Base-by-base conservation (phyloP, 208 protist genomes). In the Trypanosoma congolense region DNA sequence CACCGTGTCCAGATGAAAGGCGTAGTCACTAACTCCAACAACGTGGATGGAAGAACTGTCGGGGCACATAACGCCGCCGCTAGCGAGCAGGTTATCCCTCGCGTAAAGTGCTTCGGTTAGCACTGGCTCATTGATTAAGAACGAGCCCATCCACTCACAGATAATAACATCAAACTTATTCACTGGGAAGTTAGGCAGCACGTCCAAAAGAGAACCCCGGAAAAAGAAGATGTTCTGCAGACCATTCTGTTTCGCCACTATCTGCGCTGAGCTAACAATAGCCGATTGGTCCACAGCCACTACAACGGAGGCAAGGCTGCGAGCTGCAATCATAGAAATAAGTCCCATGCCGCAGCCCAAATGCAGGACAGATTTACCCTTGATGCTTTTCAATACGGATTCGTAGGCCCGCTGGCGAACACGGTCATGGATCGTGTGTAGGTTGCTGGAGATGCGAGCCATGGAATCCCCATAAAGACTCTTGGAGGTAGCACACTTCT, bases 141-240 rank as follows among this genome's bases (percentile, higher is more conserved):
- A 70, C 21, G 82, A 54, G 1, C 87, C 83, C 76, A 94, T 88
- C 90, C 90, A 96, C 65, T 96, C 90, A 59, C 87, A 93, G 40
- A 96, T 47, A 28, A 96, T 74, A 28, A 95, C 65, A 69, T 96
- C 90, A 61, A 95, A 93, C 61, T 76, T 68, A 25, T 74, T 40
- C 8, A 53, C n/a, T 4, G 90, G 87, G 47, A 96, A 77, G 42
- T 79, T 55, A 46, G 49, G 49, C 50, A 87, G 58, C 45, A 68
- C 69, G 4, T 94, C 84, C 19, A 69, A 63, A 31, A 96, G 63
- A 53, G 59, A 60, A 19, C 87, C 87, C 33, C 83, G 90, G 14
- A 91, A 70, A 33, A 96, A 92, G 26, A 47, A 64, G 28, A 92
- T 75, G 60, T 92, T 93, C 18, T 73, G 45, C 9, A 92, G 57